Evolutionary conservation across 352 stramenopile genomes (phyloP), one percentile per base, ranked within the genome.

Genomic region (Pythium plurisporium): DNA sequence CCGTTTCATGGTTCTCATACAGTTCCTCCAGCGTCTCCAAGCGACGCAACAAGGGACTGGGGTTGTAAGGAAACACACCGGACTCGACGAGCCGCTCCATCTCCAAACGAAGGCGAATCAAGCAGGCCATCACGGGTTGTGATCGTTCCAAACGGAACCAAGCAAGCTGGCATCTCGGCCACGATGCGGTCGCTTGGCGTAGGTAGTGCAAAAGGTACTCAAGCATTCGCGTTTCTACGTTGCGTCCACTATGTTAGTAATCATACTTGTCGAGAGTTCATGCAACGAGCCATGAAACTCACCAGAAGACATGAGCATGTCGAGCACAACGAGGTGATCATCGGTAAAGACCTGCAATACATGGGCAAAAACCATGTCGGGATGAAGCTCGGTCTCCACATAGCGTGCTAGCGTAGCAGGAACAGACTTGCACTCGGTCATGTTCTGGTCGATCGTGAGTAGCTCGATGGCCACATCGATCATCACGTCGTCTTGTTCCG

Each of bases 261-360:
- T 14, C 19, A 48, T 7, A 34, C 17, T 23, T 31, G 17, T 15
- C 23, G 5, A 46, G 10, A 45, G 36, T 15, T 5, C 17, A 26
- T 45, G 5, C 11, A 7, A 26, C 30, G 27, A 60, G n/a, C 7
- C 23, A 26, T 23, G 37, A 2, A 61, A 41, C 66, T 33, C 70
- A 90, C 80, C 81, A n/a, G 80, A 84, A 27, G 81, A 89, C 2
- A 73, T 79, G 31, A 91, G 61, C 40, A 87, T 64, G 34, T 91
- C 81, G n/a, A 91, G 55, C 9, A 91, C 31, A 10, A 91, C 73
- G 25, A 87, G 62, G 46, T 91, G 79, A 19, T 91, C 81, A 38
- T 70, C 55, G 30, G 71, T 66, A 30, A 91, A 64, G 0, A 55
- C 72, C 6, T 54, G 40, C 12, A 91, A 42, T 4, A 88, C 44